Percentiles rank a stretch among this genome's conserved stretches.
phyloP scores from a whole-genome alignment of 129 eudicot genomes.

The Sambucus nigra region DNA sequence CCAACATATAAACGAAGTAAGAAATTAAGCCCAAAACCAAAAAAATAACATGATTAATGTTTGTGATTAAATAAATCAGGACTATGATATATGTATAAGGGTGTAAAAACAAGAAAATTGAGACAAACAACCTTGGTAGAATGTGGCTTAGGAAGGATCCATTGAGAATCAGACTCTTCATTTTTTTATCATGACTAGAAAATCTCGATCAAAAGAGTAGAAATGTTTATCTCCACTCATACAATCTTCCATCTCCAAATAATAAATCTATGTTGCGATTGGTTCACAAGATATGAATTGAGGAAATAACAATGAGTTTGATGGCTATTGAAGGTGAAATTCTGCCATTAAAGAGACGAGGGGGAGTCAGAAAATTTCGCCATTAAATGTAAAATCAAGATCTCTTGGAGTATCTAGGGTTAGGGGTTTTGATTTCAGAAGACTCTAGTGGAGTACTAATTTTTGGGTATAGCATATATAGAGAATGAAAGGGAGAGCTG shows the following conservation, averaged over 20 bases:
- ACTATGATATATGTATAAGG: not conserved
- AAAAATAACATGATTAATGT: not conserved
- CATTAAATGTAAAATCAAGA: too few relatives aligned
- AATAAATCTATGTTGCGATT: not conserved
- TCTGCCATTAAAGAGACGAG: too few relatives aligned
- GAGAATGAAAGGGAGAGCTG: too few relatives aligned
- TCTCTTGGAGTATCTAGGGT: too few relatives aligned
- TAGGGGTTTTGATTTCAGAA: too few relatives aligned
- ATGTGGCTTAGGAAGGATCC: conserved; percentile 22
- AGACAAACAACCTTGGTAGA: conserved; percentile 21
- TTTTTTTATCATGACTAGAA: conserved; percentile 28
- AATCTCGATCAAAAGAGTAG: conserved; percentile 18
- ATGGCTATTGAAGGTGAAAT: too few relatives aligned
- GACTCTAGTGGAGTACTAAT: too few relatives aligned
- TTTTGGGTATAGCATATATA: too few relatives aligned
- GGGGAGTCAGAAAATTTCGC: too few relatives aligned
- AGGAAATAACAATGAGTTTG: too few relatives aligned
- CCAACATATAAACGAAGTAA: not conserved
- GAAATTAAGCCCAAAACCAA: not conserved
- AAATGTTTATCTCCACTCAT: conserved; percentile 30
- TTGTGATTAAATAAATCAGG: not conserved
- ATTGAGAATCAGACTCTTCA: conserved; percentile 26
- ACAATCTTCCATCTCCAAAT: conserved; percentile 25
- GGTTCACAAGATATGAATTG: too few relatives aligned
- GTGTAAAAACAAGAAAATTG: not conserved